A percentile compares a stretch with the other conserved stretches of the same genome.
phyloP scores from a whole-genome alignment of 805 yeast genomes.

The Ascoidea asiatica region DNA sequence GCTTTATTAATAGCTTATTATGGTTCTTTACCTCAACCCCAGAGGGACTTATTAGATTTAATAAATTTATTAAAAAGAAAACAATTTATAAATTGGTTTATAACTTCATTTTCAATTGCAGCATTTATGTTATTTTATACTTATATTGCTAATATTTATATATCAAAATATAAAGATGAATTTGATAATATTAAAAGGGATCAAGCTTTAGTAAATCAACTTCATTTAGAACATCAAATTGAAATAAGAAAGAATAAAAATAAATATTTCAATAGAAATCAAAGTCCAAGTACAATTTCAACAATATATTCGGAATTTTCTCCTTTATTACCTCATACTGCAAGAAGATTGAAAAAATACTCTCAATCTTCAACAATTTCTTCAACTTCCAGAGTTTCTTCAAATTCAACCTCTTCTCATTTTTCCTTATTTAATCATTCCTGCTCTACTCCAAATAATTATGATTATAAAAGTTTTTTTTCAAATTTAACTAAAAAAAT shows the following conservation, averaged over 20 bases:
- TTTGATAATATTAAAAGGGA: not conserved
- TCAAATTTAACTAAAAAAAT: not conserved
- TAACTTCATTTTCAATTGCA: slow-evolving; percentile 7
- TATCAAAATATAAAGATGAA: too few relatives aligned
- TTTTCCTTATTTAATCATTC: not conserved
- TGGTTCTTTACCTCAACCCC: slow-evolving; percentile 47
- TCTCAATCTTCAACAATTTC: not conserved
- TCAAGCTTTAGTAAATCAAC: not conserved
- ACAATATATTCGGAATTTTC: not conserved
- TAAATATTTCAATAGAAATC: too few relatives aligned
- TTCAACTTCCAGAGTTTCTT: too few relatives aligned
- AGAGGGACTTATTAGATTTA: slow-evolving; percentile 34
- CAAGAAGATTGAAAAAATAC: not conserved
- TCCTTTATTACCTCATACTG: not conserved
- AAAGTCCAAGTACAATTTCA: not conserved
- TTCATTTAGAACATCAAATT: too few relatives aligned
- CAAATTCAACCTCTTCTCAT: not conserved
- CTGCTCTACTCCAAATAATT: too few relatives aligned
- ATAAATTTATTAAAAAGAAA: slow-evolving; percentile 25
- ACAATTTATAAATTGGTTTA: slow-evolving; percentile 47
- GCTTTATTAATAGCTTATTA: slow-evolving; percentile 67
- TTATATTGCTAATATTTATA: not conserved
- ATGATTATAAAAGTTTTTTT: too few relatives aligned
- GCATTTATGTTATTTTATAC: slow-evolving; percentile 4
- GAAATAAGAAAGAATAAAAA: too few relatives aligned